Conservation (phyloP, 2,329 filamentous ascomycete species). For the Trichoderma koningii region DNA sequence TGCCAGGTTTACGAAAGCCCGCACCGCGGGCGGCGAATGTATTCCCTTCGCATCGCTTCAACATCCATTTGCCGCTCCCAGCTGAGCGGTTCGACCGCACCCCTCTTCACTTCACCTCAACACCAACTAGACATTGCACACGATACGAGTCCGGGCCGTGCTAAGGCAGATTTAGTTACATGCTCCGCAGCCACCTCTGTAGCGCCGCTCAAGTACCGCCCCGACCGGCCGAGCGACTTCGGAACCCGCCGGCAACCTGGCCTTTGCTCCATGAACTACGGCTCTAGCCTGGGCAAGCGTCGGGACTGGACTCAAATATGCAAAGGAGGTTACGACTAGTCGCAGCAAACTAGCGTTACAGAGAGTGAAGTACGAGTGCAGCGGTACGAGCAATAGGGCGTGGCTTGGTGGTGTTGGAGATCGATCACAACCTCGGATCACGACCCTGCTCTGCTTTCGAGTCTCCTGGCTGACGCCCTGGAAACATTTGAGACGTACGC, state of each 20-base stretch:
- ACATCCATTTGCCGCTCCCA: slow-evolving; percentile 18
- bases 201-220: slow-evolving; percentile 18
- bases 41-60: background rate
- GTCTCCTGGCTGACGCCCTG: background rate
- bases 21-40: background rate
- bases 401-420: slow-evolving; percentile 3
- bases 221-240: slow-evolving; percentile 9
- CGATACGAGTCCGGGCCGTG: background rate
- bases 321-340: background rate
- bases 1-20: background rate
- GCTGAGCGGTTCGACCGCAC: slow-evolving; percentile 15
- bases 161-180: slow-evolving; percentile 16
- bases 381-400: background rate
- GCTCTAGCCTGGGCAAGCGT: background rate
- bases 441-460: background rate
- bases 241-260: slow-evolving; percentile 3
- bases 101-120: slow-evolving; percentile 1
- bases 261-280: slow-evolving; percentile 5
- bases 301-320: background rate
- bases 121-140: too few species aligned
- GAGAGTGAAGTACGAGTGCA: background rate
- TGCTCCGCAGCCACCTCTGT: slow-evolving; percentile 7
- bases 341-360: slow-evolving; percentile 21
- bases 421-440: background rate
- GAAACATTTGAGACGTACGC: background rate